Evolutionary conservation across 768 basidiomycete genomes (phyloP).

Genomic region (Clitopilus hobsonii): DNA sequence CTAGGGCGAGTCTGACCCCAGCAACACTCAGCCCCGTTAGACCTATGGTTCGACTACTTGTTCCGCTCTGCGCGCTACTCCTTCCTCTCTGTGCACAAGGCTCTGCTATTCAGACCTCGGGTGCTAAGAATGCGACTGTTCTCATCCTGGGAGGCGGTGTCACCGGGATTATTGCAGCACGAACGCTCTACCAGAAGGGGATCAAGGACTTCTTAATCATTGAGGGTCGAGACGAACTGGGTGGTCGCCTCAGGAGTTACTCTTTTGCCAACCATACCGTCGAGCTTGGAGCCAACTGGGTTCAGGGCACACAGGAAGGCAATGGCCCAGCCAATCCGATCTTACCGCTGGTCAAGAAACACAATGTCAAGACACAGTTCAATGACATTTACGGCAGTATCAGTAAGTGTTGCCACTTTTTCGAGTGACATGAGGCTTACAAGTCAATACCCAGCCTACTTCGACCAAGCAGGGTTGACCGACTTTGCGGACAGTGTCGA

Average conservation of each 20-base stretch:
- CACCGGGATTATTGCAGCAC: conserved; percentile 61
- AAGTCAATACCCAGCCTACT: too few species aligned
- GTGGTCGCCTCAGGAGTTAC: conserved; percentile 53
- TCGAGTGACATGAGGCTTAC: too few species aligned
- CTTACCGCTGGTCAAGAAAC: conserved; percentile 49
- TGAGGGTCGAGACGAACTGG: conserved; percentile 54
- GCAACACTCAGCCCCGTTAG: not conserved
- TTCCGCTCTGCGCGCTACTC: not conserved
- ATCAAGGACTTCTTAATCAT: conserved; percentile 57
- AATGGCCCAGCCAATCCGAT: conserved; percentile 57
- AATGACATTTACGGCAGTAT: conserved; percentile 41
- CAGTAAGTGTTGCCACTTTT: conserved; percentile 26
- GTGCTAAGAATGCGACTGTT: conserved; percentile 23
- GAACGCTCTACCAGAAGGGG: conserved; percentile 48
- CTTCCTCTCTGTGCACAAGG: not conserved
- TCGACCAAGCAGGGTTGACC: conserved; percentile 43
- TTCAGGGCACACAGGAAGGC: conserved; percentile 44
- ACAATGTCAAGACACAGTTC: conserved; percentile 39
- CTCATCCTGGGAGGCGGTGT: conserved; percentile 67
- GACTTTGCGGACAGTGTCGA: conserved; percentile 45
- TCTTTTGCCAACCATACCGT: conserved; percentile 44
- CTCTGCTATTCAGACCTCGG: not conserved
- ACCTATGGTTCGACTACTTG: not conserved
- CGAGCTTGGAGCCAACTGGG: conserved; percentile 61
- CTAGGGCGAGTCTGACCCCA: too few species aligned